A percentile compares a stretch with the other conserved stretches of the same genome.
Conservation (phyloP, 2,329 filamentous ascomycete genomes). For the Fusarium hainanense region DNA sequence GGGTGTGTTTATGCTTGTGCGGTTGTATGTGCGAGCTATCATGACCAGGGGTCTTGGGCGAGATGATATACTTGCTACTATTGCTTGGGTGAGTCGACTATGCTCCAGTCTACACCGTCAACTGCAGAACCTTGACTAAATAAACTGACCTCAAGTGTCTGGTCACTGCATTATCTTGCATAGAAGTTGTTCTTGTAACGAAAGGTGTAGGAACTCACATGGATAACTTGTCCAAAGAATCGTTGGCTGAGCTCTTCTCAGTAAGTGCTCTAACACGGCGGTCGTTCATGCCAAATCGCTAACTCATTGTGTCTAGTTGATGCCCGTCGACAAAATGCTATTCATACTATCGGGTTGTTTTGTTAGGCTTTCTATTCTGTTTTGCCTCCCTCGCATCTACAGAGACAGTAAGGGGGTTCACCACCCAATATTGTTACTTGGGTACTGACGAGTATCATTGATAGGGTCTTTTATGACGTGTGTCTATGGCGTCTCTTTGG, state of each 20-base stretch:
- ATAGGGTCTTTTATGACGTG: conserved; percentile 31
- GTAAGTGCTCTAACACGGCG: conserved; percentile 15
- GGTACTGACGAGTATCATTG: neutral
- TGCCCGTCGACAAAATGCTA: conserved; percentile 36
- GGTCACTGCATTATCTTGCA: conserved; percentile 21
- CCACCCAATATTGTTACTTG: neutral
- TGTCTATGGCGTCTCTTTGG: conserved; percentile 22
- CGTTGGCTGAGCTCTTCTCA: conserved; percentile 29
- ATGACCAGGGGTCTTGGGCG: conserved; percentile 35
- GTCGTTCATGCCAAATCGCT: neutral
- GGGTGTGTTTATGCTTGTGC: conserved; percentile 25
- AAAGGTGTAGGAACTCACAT: conserved; percentile 35
- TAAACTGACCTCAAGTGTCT: conserved; percentile 15
- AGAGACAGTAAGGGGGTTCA: conserved; percentile 26
- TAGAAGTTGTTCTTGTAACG: conserved; percentile 32
- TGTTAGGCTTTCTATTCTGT: conserved; percentile 41
- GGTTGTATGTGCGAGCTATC: conserved; percentile 38
- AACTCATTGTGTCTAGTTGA: neutral
- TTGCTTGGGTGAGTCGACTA: conserved; percentile 35
- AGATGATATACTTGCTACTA: conserved; percentile 37
- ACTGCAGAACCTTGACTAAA: conserved; percentile 1
- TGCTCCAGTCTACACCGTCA: neutral
- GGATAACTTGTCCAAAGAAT: conserved; percentile 19
- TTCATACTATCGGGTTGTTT: conserved; percentile 37
- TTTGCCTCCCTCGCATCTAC: conserved; percentile 37